Percentiles rank a stretch among this genome's conserved stretches.
Evolutionary conservation across 1,284 basidiomycete genomes (phyloP).

Genomic region (Stereum hirsutum): DNA sequence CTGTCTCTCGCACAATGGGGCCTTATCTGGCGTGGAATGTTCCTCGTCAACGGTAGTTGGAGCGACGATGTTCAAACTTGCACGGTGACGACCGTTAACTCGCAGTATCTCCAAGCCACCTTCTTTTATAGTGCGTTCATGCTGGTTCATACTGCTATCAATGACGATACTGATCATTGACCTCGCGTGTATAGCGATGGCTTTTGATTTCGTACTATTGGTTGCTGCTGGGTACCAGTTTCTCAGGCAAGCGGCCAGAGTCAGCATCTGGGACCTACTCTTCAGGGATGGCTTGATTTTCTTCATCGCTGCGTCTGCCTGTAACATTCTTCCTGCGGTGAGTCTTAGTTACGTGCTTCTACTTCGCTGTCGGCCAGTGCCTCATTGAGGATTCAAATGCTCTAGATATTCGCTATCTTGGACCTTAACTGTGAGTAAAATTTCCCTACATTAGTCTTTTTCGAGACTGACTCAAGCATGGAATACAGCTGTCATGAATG

Average conservation of each 20-base stretch:
- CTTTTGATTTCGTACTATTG: slow-evolving; percentile 48
- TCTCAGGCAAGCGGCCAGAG: slow-evolving; percentile 37
- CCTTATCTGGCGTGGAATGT: slow-evolving; percentile 59
- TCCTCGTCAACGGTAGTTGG: slow-evolving; percentile 51
- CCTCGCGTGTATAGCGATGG: slow-evolving; percentile 44
- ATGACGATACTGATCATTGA: not conserved
- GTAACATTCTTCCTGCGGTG: slow-evolving; percentile 61
- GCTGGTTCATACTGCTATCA: slow-evolving; percentile 1
- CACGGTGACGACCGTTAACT: slow-evolving; percentile 40
- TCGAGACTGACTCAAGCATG: not conserved
- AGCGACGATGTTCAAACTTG: slow-evolving; percentile 29
- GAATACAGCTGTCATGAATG: slow-evolving; percentile 48
- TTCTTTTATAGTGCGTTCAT: slow-evolving; percentile 57
- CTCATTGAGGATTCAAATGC: no score
- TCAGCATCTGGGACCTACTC: slow-evolving; percentile 52
- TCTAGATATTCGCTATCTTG: slow-evolving; percentile 41
- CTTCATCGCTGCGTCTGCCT: slow-evolving; percentile 53
- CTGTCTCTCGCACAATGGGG: slow-evolving; percentile 58
- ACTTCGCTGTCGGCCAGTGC: no score
- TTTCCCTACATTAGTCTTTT: not conserved
- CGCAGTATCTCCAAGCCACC: slow-evolving; percentile 47
- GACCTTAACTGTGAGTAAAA: slow-evolving; percentile 46
- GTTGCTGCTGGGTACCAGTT: slow-evolving; percentile 28
- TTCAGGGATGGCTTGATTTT: slow-evolving; percentile 65
- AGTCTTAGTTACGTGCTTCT: no score